Conservation (phyloP, 2,329 filamentous ascomycete species). For the Nannizziopsis arthrosporioides region DNA sequence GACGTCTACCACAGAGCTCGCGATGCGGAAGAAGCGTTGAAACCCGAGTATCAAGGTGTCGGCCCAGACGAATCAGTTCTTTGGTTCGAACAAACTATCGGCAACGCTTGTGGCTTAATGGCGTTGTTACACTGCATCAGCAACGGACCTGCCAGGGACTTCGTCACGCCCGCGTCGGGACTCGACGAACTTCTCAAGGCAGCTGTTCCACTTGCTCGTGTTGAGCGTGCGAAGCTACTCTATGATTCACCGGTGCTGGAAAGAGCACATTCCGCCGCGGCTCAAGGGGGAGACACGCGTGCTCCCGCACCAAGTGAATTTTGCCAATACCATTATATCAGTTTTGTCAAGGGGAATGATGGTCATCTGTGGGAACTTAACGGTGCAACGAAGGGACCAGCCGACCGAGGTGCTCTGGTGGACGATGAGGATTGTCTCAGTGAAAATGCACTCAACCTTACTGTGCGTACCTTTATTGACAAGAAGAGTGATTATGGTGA, state of each 20-base stretch:
- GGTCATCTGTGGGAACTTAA: constrained; percentile 28
- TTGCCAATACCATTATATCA: constrained; percentile 22
- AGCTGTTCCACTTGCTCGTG: constrained; percentile 35
- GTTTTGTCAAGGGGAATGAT: constrained; percentile 25
- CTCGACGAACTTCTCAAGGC: constrained; percentile 37
- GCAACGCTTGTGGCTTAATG: constrained; percentile 49
- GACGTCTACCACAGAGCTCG: constrained; percentile 34
- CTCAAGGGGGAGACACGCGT: constrained; percentile 18
- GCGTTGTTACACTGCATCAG: constrained; percentile 44
- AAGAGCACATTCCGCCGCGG: constrained; percentile 17
- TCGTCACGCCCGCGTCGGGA: constrained; percentile 34
- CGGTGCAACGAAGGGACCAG: constrained; percentile 23
- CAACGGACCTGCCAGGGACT: constrained; percentile 38
- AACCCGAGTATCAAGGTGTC: constrained; percentile 34
- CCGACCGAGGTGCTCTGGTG: constrained; percentile 21
- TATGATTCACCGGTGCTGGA: constrained; percentile 30
- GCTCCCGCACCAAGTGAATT: constrained; percentile 18
- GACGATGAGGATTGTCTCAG: constrained; percentile 25
- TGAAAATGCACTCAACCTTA: constrained; percentile 21
- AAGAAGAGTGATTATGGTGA: constrained; percentile 10
- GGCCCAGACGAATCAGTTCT: constrained; percentile 43
- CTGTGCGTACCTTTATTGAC: constrained; percentile 17
- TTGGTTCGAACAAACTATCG: constrained; percentile 50
- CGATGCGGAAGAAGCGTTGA: constrained; percentile 31
- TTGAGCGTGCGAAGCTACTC: constrained; percentile 40